These are phyloP conservation scores for Aplosporella prunicola DNA, from an alignment of 2,329 filamentous ascomycete species.

Conservation along the genomic window DNA sequence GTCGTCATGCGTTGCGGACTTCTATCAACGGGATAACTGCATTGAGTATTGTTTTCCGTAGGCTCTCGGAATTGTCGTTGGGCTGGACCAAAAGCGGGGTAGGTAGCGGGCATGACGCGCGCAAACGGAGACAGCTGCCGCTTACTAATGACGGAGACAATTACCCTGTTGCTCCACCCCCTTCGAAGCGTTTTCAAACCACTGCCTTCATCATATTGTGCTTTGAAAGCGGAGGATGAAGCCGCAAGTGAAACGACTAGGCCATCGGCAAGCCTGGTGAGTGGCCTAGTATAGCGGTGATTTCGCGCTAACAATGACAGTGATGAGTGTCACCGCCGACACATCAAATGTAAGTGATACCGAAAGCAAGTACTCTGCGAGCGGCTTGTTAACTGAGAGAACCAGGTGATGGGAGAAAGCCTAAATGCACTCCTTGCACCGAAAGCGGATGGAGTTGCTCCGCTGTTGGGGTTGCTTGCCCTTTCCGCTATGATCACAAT, in stretches of 20 bases:
- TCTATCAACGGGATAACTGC: no score
- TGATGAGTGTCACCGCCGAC: background rate
- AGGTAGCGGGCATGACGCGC: background rate
- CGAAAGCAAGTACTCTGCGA: no score
- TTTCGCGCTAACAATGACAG: background rate
- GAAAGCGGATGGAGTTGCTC: background rate
- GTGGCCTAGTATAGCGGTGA: background rate
- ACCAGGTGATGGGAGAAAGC: background rate
- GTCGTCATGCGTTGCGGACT: background rate
- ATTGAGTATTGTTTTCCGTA: constrained; percentile 1
- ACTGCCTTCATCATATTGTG: background rate
- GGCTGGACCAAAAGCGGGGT: background rate
- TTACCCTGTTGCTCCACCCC: background rate
- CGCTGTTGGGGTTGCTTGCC: background rate
- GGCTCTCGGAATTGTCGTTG: background rate
- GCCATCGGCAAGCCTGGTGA: constrained; percentile 1
- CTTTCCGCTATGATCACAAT: constrained; percentile 4
- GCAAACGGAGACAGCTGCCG: background rate
- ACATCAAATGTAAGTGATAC: background rate
- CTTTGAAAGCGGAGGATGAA: background rate
- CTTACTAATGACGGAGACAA: constrained; percentile 4
- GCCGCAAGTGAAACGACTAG: background rate
- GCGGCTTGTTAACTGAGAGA: no score
- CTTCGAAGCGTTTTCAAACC: background rate
- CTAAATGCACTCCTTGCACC: background rate